A percentile compares a stretch with the other conserved stretches of the same genome.
These are phyloP conservation scores for Mortierella sp. DNA, from an alignment of 371 early-diverging fungal species.

Conservation along the genomic window DNA sequence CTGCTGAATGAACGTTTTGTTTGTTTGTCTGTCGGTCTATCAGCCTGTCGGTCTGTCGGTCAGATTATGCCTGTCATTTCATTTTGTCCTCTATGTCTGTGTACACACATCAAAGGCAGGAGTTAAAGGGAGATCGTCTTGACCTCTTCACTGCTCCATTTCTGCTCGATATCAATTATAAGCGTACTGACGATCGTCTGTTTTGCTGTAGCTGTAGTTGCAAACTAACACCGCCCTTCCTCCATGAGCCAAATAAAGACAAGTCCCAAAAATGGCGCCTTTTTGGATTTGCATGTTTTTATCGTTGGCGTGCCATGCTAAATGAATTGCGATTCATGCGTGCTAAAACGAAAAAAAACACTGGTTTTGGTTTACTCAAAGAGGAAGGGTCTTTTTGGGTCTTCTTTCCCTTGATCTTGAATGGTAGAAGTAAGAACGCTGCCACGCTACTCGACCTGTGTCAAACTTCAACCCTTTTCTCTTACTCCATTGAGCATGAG, in stretches of 20 bases:
- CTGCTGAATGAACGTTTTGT: neutral
- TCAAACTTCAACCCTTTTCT: neutral
- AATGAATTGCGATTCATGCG: constrained; percentile 13
- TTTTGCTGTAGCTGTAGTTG: neutral
- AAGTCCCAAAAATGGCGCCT: constrained; percentile 9
- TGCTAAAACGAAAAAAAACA: neutral
- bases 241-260: neutral
- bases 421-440: neutral
- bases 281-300: neutral
- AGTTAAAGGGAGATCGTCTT: neutral
- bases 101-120: neutral
- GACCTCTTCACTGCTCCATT: neutral
- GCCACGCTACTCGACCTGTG: neutral
- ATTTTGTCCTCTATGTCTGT: neutral
- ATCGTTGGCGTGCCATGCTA: neutral
- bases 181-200: neutral
- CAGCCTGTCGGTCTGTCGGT: neutral
- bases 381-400: neutral
- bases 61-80: neutral
- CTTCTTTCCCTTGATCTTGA: neutral
- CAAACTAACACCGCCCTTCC: neutral
- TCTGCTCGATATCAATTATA: neutral
- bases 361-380: neutral
- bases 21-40: neutral
- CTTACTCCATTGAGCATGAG: neutral